Evolutionary conservation across 2,329 filamentous ascomycete species (phyloP).

Genomic region (Aschersonia sp.): DNA sequence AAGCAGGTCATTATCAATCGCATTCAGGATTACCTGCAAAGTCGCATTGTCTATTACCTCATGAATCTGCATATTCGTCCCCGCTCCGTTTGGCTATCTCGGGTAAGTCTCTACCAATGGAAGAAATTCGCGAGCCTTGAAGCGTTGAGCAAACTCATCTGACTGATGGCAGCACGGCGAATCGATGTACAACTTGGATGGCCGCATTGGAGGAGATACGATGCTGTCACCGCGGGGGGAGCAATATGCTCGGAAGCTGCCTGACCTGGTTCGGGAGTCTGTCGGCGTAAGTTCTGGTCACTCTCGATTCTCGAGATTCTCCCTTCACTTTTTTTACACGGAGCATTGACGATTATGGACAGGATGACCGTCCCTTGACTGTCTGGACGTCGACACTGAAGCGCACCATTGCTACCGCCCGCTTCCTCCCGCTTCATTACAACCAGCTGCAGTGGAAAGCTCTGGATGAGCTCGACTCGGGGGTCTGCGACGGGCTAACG

Average conservation of each 20-base stretch:
- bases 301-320: neutral
- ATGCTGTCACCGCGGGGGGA: constrained; percentile 75
- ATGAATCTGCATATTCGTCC: constrained; percentile 98
- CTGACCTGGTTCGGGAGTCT: constrained; percentile 70
- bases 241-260: constrained; percentile 72
- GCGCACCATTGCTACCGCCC: constrained; percentile 83
- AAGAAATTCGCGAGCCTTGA: no score
- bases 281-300: constrained; percentile 51
- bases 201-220: constrained; percentile 86
- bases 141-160: neutral
- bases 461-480: constrained; percentile 89
- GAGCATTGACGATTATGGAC: constrained; percentile 4
- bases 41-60: constrained; percentile 90
- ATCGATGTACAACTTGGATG: constrained; percentile 79
- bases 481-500: constrained; percentile 90
- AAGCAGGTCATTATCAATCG: constrained; percentile 96
- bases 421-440: constrained; percentile 65
- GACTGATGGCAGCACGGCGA: constrained; percentile 60
- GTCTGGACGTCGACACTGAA: constrained; percentile 51
- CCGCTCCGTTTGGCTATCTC: constrained; percentile 88
- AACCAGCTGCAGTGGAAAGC: constrained; percentile 98
- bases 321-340: neutral
- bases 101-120: constrained; percentile 39
- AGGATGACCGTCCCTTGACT: constrained; percentile 46
- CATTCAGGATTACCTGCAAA: constrained; percentile 93